Percentiles rank a stretch among this genome's conserved stretches.
These are phyloP conservation scores for Gliomastix tumulicola DNA, from an alignment of 2,329 filamentous ascomycete genomes.

Conservation along the genomic window DNA sequence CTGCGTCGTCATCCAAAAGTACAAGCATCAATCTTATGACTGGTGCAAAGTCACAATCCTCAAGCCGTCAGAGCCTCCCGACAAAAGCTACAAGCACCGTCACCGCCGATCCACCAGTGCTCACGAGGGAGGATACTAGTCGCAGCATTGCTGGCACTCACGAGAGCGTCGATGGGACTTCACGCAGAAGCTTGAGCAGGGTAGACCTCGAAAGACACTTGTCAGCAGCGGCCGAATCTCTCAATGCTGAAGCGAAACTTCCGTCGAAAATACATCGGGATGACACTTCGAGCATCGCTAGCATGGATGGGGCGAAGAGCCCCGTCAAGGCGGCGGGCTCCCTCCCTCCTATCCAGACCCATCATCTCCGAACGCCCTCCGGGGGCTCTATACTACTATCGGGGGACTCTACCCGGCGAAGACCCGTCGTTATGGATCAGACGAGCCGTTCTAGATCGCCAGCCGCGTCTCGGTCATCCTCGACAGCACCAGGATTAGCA, in stretches of 20 bases:
- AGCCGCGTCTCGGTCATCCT: constrained; percentile 49
- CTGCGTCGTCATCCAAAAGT: constrained; percentile 35
- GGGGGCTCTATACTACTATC: constrained; percentile 24
- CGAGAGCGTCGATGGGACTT: constrained; percentile 29
- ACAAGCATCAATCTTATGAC: constrained; percentile 40
- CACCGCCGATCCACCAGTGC: constrained; percentile 24
- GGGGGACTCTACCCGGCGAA: constrained; percentile 30
- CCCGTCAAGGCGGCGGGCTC: constrained; percentile 27
- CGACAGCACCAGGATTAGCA: constrained; percentile 47
- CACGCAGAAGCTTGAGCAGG: constrained; percentile 34
- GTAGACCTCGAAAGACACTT: constrained; percentile 30
- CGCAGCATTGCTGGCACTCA: constrained; percentile 34
- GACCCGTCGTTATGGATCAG: constrained; percentile 47
- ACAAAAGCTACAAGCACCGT: constrained; percentile 35
- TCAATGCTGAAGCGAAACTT: constrained; percentile 22
- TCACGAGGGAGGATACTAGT: constrained; percentile 11
- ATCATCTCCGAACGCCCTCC: constrained; percentile 23
- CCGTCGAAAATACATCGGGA: constrained; percentile 29
- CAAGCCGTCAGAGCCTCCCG: constrained; percentile 30
- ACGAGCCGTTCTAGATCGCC: constrained; percentile 40
- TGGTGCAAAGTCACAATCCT: constrained; percentile 31
- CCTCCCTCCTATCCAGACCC: constrained; percentile 24
- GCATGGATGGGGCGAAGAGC: constrained; percentile 34
- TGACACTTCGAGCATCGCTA: constrained; percentile 34
- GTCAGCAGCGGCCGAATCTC: constrained; percentile 24